phyloP scores from a whole-genome alignment of 768 basidiomycete species.

The Termitomyces sp. region DNA sequence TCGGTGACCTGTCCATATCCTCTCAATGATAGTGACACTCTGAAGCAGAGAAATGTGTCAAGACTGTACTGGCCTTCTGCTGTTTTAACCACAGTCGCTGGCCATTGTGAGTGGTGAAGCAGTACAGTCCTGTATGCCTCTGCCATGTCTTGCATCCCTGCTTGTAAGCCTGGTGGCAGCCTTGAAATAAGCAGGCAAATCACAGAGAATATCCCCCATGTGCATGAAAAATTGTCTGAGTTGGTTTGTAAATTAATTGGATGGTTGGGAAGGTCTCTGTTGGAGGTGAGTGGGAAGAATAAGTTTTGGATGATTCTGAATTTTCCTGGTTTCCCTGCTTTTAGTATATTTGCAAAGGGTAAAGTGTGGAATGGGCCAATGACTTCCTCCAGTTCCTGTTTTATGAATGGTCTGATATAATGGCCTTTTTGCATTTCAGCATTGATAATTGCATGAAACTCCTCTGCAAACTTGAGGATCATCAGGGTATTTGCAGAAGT shows the following conservation, averaged over 20 bases:
- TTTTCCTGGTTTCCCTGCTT: no score
- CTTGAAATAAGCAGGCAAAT: background rate
- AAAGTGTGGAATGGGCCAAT: no score
- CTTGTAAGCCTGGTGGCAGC: conserved; percentile 10
- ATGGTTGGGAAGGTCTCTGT: background rate
- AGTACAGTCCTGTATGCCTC: conserved; percentile 14
- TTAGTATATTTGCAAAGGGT: no score
- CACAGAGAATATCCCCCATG: conserved; percentile 22
- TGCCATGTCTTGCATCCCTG: conserved; percentile 7
- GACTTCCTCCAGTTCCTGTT: no score
- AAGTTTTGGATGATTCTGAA: no score
- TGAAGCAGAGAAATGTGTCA: background rate
- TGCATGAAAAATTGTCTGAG: conserved; percentile 27
- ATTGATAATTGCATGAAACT: no score
- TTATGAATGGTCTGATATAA: no score
- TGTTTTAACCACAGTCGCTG: background rate
- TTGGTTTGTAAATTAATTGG: conserved; percentile 22
- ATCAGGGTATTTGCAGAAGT: no score
- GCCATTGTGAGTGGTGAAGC: conserved; percentile 7
- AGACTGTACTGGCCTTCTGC: background rate
- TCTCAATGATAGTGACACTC: background rate
- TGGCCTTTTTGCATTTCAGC: no score
- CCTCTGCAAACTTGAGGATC: no score
- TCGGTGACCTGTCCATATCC: no score
- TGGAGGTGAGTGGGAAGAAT: no score